Evolutionary conservation across 2,329 filamentous ascomycete species (phyloP), one percentile per base, ranked within the genome.

Genomic region (Trichoderma lentiforme): DNA sequence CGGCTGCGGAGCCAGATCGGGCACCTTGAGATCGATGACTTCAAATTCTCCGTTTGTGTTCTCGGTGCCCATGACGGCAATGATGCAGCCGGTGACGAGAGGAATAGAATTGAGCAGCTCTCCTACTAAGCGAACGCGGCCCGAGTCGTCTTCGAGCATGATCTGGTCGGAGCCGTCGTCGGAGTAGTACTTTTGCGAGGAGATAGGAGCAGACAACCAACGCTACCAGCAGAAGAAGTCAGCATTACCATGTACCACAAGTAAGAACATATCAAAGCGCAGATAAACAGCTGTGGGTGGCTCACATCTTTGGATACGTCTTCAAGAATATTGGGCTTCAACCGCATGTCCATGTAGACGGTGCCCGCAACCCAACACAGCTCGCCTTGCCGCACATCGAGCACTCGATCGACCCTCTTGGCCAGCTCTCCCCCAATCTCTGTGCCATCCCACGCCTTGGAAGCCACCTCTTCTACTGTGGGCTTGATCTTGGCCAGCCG

Each of bases 121-220:
- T 3, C 96, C 96, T 0, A 92, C 91, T 8, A 99, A 84, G 24
- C 91, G 88, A 75, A 99, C 86, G 28, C 97, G 91, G 61, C 96
- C 96, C 0, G 94, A 98, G 81, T 98, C 95, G 80, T 99, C 96
- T 81, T 99, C 96, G 51, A 99, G 85, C 90, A 97, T 97, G 75
- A 94, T 88, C 73, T 94, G 89, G 66, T 91, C 87, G 71, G 84
- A 82, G 72, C 84, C 82, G 73, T 89, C 85, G 11, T 87, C 83
- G 43, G 88, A 89, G 75, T 90, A 88, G 82, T 97, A 98, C 76
- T 94, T 96, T 74, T 91, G 87, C 73, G 91, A 88, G 8, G 90
- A 88, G 15, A 93, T 90, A 9, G 95, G 94, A 1, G 93, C 94
- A 0, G 93, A 91, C 72, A 97, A 94, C 91, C 93, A 98, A 79